A percentile compares a stretch with the other conserved stretches of the same genome.
phyloP scores from a whole-genome alignment of 495 filamentous ascomycete species.

The Hypoxylon lienhwacheense region DNA sequence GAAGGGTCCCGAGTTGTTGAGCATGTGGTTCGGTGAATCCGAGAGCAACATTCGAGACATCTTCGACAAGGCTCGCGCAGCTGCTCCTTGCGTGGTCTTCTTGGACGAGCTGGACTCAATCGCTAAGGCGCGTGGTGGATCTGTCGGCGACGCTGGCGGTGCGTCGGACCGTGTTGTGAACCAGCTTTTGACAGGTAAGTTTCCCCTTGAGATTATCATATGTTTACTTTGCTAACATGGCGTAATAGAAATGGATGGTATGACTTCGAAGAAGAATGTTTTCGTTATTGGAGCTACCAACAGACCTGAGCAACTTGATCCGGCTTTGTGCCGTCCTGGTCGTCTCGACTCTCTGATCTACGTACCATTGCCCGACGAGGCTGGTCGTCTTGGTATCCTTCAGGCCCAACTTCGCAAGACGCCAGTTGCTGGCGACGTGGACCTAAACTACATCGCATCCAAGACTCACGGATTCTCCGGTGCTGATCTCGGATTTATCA shows the following conservation, averaged over 20 bases:
- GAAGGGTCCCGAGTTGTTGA: conserved; percentile 96
- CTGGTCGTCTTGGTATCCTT: conserved; percentile 82
- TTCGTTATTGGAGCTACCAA: conserved; percentile 99
- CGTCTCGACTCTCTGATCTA: conserved; percentile 99
- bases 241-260: conserved; percentile 88
- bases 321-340: conserved; percentile 94
- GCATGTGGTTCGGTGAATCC: conserved; percentile 99
- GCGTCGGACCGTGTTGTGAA: conserved; percentile 99
- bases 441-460: conserved; percentile 88
- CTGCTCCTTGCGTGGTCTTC: conserved; percentile 98
- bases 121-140: conserved; percentile 98
- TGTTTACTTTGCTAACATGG: conserved; percentile 46
- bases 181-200: conserved; percentile 94
- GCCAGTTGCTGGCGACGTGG: conserved; percentile 83
- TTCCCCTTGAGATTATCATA: background rate
- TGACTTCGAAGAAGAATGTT: conserved; percentile 99
- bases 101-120: conserved; percentile 98
- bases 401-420: conserved; percentile 98
- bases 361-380: conserved; percentile 91
- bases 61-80: conserved; percentile 98
- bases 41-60: conserved; percentile 99
- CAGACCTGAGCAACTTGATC: conserved; percentile 96
- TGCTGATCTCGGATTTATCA: conserved; percentile 99
- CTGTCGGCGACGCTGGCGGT: conserved; percentile 93
- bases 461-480: conserved; percentile 99